Percentiles rank a stretch among this genome's conserved stretches.
Evolutionary conservation across 1,284 basidiomycete species (phyloP).

Genomic region (Coniophora puteana): DNA sequence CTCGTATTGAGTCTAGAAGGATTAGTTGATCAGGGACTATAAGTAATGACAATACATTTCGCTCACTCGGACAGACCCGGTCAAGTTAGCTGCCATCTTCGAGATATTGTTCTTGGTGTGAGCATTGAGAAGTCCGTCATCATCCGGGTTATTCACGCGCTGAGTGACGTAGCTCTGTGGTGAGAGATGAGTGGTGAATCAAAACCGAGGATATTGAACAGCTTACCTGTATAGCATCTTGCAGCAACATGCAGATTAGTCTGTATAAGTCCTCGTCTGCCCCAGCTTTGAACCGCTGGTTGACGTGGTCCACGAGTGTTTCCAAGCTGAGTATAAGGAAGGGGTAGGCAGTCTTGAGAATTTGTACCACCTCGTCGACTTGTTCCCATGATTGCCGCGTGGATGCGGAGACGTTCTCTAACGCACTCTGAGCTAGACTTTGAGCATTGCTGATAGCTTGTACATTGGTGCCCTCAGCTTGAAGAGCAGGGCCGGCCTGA

Average conservation of each 20-base stretch:
- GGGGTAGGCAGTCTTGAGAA: slow-evolving; percentile 96
- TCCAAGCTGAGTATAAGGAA: slow-evolving; percentile 94
- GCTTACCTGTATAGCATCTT: slow-evolving; percentile 65
- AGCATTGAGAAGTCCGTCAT: slow-evolving; percentile 72
- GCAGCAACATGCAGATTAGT: slow-evolving; percentile 81
- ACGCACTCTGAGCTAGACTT: slow-evolving; percentile 9
- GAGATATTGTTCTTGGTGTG: slow-evolving; percentile 60
- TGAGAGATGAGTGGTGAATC: slow-evolving; percentile 12
- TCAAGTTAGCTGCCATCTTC: slow-evolving; percentile 72
- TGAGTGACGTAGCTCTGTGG: slow-evolving; percentile 72
- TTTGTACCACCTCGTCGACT: slow-evolving; percentile 92
- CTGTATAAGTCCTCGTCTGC: slow-evolving; percentile 96
- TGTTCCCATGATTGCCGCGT: slow-evolving; percentile 82
- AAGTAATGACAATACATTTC: slow-evolving; percentile 5
- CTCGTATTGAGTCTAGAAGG: slow-evolving; percentile 78
- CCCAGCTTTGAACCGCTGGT: slow-evolving; percentile 86
- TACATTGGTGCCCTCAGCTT: slow-evolving; percentile 2
- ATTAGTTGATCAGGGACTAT: not conserved
- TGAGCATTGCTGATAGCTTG: not conserved
- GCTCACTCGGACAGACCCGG: slow-evolving; percentile 63
- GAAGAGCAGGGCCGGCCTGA: slow-evolving; percentile 5
- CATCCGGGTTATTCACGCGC: slow-evolving; percentile 66
- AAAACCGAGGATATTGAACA: not conserved
- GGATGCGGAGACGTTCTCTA: slow-evolving; percentile 5
- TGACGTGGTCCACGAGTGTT: slow-evolving; percentile 96